phyloP scores from a whole-genome alignment of 2,329 filamentous ascomycete species.

The Geoglossum cookeanum region DNA sequence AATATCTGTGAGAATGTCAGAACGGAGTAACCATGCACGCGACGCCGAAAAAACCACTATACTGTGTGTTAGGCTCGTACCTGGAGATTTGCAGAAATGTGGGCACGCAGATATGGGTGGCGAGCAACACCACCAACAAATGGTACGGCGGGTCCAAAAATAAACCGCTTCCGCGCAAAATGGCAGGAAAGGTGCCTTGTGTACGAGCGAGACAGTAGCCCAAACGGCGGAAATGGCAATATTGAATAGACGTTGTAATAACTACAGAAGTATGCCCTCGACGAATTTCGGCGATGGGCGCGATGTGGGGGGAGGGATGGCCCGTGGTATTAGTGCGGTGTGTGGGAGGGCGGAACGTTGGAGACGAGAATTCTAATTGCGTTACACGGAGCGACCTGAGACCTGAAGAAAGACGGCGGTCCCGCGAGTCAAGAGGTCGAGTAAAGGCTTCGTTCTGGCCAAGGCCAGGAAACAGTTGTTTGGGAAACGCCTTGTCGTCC shows the following conservation, averaged over 20 bases:
- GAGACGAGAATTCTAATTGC: background rate
- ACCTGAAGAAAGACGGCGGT: background rate
- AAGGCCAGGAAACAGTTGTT: background rate
- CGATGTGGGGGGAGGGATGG: background rate
- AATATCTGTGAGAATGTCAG: background rate
- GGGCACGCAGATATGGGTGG: background rate
- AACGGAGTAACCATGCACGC: background rate
- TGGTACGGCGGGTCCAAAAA: background rate
- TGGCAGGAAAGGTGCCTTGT: background rate
- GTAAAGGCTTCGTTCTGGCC: background rate
- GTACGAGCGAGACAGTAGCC: background rate
- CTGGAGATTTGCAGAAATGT: background rate
- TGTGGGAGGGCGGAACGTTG: background rate
- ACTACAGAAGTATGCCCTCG: background rate
- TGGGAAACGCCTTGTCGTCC: background rate
- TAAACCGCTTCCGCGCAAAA: background rate
- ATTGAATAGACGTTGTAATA: background rate
- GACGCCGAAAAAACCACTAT: background rate
- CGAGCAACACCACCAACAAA: background rate
- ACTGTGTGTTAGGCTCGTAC: too few species aligned
- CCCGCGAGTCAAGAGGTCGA: background rate
- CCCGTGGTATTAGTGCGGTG: background rate
- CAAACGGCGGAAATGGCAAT: background rate
- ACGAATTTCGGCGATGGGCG: background rate
- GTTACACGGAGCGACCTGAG: background rate